phyloP scores from a whole-genome alignment of 495 filamentous ascomycete genomes.

The Friedmanniomyces endolithicus region DNA sequence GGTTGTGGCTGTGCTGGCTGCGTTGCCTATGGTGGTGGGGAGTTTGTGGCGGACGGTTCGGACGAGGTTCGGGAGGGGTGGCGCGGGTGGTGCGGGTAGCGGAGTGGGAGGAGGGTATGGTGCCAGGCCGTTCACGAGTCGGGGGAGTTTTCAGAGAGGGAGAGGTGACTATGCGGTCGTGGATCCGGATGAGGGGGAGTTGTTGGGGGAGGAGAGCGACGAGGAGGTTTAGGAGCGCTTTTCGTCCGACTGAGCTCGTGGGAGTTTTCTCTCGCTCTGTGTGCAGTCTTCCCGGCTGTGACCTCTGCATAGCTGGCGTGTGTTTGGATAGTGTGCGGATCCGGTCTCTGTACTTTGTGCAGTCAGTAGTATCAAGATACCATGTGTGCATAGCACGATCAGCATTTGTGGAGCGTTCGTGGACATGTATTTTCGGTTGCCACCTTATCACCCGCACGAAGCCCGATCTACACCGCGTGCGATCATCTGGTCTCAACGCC shows the following conservation, averaged over 20 bases:
- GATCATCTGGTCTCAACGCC: too few species aligned
- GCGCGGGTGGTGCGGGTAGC: conserved; percentile 40
- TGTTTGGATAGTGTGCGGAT: background rate
- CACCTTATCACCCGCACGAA: too few species aligned
- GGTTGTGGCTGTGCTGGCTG: conserved; percentile 58
- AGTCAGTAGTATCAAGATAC: background rate
- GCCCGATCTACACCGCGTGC: too few species aligned
- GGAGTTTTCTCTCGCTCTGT: background rate
- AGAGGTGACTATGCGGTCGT: conserved; percentile 75
- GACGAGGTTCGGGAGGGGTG: conserved; percentile 29
- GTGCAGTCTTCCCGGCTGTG: too few species aligned
- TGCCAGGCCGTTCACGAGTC: conserved; percentile 58
- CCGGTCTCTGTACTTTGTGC: background rate
- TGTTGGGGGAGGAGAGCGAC: conserved; percentile 85
- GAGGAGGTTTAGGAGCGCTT: conserved; percentile 45
- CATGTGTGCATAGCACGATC: background rate
- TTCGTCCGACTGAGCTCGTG: background rate
- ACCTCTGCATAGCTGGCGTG: background rate
- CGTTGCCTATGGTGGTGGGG: conserved; percentile 56
- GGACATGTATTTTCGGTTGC: too few species aligned
- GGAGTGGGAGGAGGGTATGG: conserved; percentile 38
- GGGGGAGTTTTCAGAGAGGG: conserved; percentile 73
- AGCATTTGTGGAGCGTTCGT: too few species aligned
- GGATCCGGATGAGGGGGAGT: conserved; percentile 83
- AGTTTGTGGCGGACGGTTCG: conserved; percentile 54